A percentile compares a stretch with the other conserved stretches of the same genome.
phyloP scores from a whole-genome alignment of 163 green algal species.

The Volvox carteri region DNA sequence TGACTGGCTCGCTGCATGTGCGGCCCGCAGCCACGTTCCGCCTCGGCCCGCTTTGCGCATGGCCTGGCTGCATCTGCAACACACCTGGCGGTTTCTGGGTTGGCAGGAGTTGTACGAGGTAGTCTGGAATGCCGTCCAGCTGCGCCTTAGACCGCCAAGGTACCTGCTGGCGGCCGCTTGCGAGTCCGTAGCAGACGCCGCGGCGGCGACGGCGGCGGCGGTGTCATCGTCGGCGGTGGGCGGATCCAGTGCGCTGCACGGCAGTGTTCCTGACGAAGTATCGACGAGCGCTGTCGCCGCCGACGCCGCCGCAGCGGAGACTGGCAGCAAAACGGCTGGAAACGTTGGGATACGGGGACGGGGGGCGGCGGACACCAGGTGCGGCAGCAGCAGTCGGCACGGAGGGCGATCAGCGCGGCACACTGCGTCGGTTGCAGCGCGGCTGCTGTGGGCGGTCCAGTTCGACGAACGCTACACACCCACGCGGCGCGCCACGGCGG shows the following conservation, averaged over 20 bases:
- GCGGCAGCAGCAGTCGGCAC: background rate
- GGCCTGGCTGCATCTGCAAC: background rate
- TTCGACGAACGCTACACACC: slow-evolving; percentile 50
- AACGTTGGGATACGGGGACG: background rate
- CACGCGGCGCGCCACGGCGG: background rate
- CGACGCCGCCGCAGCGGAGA: background rate
- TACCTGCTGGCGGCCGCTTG: slow-evolving; percentile 30
- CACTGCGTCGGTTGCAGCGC: background rate
- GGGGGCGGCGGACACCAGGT: background rate
- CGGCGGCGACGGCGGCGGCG: background rate
- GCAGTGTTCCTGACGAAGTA: background rate
- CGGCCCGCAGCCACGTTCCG: background rate
- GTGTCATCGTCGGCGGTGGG: too few species aligned
- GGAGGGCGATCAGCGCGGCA: background rate
- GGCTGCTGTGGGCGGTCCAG: slow-evolving; percentile 43
- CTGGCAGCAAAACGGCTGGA: background rate
- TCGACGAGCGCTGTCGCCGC: background rate
- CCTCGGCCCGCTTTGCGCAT: background rate
- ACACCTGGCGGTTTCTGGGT: background rate
- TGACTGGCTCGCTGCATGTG: slow-evolving; percentile 19
- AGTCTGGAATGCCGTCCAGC: slow-evolving; percentile 13
- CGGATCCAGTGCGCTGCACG: background rate
- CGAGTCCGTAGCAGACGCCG: background rate
- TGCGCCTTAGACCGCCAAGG: background rate
- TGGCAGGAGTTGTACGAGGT: background rate